A percentile compares a stretch with the other conserved stretches of the same genome.
phyloP scores from a whole-genome alignment of 306 rosid species.

The Casuarina equisetifolia region DNA sequence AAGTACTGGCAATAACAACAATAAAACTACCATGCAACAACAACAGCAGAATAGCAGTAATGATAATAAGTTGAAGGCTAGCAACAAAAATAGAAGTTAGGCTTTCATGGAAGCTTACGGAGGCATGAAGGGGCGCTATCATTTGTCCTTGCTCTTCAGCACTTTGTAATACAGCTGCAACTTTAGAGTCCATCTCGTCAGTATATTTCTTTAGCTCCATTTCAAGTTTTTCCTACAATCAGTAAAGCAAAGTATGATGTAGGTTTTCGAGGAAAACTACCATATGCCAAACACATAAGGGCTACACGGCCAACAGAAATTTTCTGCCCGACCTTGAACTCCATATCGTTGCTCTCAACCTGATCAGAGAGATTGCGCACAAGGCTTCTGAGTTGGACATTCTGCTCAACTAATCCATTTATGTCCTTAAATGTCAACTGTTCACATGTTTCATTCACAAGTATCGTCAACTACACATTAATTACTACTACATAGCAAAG shows the following conservation, averaged over 20 bases:
- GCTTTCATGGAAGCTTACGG: conserved; percentile 51
- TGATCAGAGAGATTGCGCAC: conserved; percentile 80
- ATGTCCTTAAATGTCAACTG: conserved; percentile 98
- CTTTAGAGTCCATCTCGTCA: conserved; percentile 78
- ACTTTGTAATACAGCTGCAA: conserved; percentile 78
- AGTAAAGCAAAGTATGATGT: background rate
- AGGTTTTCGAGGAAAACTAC: background rate
- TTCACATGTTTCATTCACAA: conserved; percentile 23
- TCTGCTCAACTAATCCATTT: conserved; percentile 91
- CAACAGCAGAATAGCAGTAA: background rate
- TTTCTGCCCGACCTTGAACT: conserved; percentile 62
- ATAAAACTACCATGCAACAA: background rate
- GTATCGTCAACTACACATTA: background rate
- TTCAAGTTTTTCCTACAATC: conserved; percentile 68
- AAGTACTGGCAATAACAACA: background rate
- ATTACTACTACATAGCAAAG: background rate
- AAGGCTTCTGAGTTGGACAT: conserved; percentile 82
- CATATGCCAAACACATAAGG: background rate
- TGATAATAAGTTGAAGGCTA: background rate
- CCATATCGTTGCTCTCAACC: conserved; percentile 68
- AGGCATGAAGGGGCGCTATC: conserved; percentile 91
- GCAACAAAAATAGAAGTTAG: conserved; percentile 1
- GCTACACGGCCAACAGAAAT: background rate
- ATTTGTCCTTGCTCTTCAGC: conserved; percentile 90
- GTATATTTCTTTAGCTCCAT: conserved; percentile 69